Percentiles rank a stretch among this genome's conserved stretches.
Evolutionary conservation across 176 grass and related monocot species (phyloP).

Genomic region (Oryza nivara): DNA sequence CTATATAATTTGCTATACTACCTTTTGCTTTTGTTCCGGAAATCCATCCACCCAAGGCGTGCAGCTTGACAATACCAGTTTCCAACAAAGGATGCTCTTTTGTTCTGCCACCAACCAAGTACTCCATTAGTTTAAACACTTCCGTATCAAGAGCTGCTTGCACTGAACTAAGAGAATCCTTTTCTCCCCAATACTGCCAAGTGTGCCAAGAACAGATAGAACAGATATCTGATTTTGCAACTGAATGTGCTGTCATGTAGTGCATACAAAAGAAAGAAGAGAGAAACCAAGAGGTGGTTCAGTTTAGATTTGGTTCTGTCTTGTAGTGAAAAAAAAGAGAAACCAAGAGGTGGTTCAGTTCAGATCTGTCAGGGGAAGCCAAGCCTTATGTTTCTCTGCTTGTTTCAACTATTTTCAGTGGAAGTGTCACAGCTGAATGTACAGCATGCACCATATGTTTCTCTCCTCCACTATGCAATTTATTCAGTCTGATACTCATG

Average conservation of each 20-base stretch:
- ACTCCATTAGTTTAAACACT: background rate
- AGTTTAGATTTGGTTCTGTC: conserved; percentile 9
- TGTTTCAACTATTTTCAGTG: background rate
- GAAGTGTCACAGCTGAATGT: background rate
- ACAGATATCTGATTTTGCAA: background rate
- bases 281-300: background rate
- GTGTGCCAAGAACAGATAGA: background rate
- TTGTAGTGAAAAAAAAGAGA: background rate
- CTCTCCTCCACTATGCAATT: background rate
- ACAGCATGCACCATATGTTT: background rate
- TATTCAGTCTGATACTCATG: background rate
- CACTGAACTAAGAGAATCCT: background rate
- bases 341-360: background rate
- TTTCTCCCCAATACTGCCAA: background rate
- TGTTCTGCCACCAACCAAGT: background rate
- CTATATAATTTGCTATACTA: background rate
- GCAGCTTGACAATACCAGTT: background rate
- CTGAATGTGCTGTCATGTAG: background rate
- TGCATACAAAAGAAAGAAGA: background rate
- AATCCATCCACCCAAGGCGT: conserved; percentile 8
- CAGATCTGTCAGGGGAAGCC: background rate
- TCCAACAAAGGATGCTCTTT: background rate
- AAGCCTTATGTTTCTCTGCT: background rate
- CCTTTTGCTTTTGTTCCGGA: conserved; percentile 3
- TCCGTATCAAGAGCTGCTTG: background rate